phyloP scores from a whole-genome alignment of 768 basidiomycete genomes.

The Leccinum fibrillosum region DNA sequence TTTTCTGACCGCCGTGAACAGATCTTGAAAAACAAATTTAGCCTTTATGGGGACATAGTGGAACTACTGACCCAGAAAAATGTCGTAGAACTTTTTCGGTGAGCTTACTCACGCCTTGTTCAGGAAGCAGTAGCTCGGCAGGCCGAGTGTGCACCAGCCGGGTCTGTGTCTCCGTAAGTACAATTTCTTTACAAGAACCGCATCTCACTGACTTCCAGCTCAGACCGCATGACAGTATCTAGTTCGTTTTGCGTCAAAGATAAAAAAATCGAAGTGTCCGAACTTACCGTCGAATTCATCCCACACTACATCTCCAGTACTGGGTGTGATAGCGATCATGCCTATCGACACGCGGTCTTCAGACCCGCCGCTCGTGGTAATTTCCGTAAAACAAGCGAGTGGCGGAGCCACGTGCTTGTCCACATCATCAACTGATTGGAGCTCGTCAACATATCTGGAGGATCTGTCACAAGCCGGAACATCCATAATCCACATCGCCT shows the following conservation, averaged over 20 bases:
- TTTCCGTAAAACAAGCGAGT: conserved; percentile 73
- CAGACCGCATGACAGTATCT: conserved; percentile 84
- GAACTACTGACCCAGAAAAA: conserved; percentile 54
- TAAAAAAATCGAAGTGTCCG: background rate
- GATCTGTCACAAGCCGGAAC: conserved; percentile 7
- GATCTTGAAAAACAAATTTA: conserved; percentile 29
- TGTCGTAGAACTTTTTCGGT: conserved; percentile 76
- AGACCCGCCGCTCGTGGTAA: conserved; percentile 4
- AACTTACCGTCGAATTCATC: conserved; percentile 79
- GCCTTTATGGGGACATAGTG: conserved; percentile 1
- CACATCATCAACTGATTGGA: conserved; percentile 64
- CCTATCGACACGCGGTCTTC: conserved; percentile 50
- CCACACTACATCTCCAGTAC: conserved; percentile 91
- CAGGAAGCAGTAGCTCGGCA: conserved; percentile 71
- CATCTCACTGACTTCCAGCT: conserved; percentile 66
- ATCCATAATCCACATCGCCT: conserved; percentile 22
- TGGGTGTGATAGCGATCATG: conserved; percentile 76
- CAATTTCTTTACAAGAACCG: background rate
- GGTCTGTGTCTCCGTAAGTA: conserved; percentile 51
- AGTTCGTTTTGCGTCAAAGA: conserved; percentile 6
- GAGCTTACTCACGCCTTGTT: conserved; percentile 54
- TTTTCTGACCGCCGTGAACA: conserved; percentile 37
- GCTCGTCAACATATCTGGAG: conserved; percentile 74
- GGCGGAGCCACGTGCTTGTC: conserved; percentile 58
- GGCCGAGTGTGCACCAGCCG: conserved; percentile 83